phyloP scores from a whole-genome alignment of 371 early-diverging fungal species.

The Umbelopsis sp. region DNA sequence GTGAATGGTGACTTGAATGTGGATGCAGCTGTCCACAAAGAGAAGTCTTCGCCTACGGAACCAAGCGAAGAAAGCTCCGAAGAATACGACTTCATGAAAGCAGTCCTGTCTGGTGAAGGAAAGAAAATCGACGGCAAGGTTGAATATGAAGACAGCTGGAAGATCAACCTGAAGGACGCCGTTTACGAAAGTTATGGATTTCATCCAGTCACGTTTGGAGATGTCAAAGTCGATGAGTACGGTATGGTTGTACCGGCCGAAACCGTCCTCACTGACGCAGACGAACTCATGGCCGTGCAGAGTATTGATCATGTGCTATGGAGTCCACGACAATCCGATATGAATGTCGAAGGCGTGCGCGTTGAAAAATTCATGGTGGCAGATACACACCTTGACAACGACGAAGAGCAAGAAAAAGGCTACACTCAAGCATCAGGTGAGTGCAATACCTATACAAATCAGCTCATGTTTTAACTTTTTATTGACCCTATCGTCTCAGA shows the following conservation, averaged over 20 bases:
- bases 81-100: constrained; percentile 73
- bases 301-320: constrained; percentile 76
- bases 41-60: constrained; percentile 23
- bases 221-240: constrained; percentile 47
- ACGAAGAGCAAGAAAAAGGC: constrained; percentile 27
- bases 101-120: constrained; percentile 65
- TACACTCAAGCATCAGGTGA: constrained; percentile 59
- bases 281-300: constrained; percentile 58
- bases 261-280: constrained; percentile 59
- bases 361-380: constrained; percentile 39
- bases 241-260: constrained; percentile 58
- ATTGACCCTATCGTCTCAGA: constrained; percentile 29
- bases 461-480: too few species aligned
- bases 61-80: constrained; percentile 42
- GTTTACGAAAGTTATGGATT: constrained; percentile 58
- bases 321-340: constrained; percentile 22
- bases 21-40: constrained; percentile 61
- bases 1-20: constrained; percentile 81
- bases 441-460: not conserved
- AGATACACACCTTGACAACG: constrained; percentile 26
- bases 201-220: constrained; percentile 84
- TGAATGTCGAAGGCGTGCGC: constrained; percentile 22
- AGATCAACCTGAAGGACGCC: constrained; percentile 52
- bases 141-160: constrained; percentile 31
- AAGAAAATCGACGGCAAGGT: constrained; percentile 36